These are phyloP conservation scores for Penicillium manginii DNA, from an alignment of 495 filamentous ascomycete species.

Conservation along the genomic window DNA sequence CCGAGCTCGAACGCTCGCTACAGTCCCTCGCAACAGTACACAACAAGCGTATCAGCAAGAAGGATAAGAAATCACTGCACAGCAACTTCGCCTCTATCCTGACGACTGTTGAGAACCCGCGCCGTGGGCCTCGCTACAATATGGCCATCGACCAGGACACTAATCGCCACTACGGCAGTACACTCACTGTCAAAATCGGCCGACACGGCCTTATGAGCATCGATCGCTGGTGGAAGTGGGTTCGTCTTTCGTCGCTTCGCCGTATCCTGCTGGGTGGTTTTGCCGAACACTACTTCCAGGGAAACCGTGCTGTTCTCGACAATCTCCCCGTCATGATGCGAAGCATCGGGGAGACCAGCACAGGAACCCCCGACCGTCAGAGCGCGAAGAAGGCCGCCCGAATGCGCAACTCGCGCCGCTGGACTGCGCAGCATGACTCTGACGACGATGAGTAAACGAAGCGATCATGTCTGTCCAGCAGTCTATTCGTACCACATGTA, in stretches of 20 bases:
- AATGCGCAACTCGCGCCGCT: slow-evolving; percentile 41
- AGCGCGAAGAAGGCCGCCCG: slow-evolving; percentile 40
- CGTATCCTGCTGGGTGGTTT: slow-evolving; percentile 82
- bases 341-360: slow-evolving; percentile 23
- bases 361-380: slow-evolving; percentile 27
- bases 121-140: slow-evolving; percentile 70
- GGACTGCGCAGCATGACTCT: slow-evolving; percentile 30
- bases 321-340: slow-evolving; percentile 64
- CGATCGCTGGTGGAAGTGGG: slow-evolving; percentile 89
- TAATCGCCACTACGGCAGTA: slow-evolving; percentile 73
- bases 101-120: slow-evolving; percentile 79
- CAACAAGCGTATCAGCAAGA: slow-evolving; percentile 74
- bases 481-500: no score
- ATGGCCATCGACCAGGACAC: slow-evolving; percentile 74
- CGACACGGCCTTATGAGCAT: slow-evolving; percentile 74
- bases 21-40: slow-evolving; percentile 61
- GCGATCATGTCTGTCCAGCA: no score
- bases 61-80: slow-evolving; percentile 77
- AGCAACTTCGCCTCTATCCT: slow-evolving; percentile 80
- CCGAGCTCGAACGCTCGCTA: slow-evolving; percentile 56
- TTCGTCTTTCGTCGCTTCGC: slow-evolving; percentile 74
- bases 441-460: slow-evolving; percentile 27
- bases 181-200: slow-evolving; percentile 76
- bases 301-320: slow-evolving; percentile 79
- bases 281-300: slow-evolving; percentile 77